phyloP scores from a whole-genome alignment of 495 filamentous ascomycete species.

The Xanthoparmelia taractica region DNA sequence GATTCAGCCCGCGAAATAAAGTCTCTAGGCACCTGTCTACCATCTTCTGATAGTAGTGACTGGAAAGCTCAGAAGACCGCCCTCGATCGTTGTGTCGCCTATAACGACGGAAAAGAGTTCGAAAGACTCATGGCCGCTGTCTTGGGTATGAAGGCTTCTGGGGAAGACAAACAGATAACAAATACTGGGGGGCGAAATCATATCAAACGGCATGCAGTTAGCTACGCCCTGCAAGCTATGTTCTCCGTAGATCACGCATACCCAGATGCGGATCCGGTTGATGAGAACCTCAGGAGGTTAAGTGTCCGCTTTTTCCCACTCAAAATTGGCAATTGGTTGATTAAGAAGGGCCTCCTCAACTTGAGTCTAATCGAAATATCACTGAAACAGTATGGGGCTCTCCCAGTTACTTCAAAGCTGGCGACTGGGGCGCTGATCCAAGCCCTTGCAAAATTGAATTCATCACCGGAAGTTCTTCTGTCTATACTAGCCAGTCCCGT shows the following conservation, averaged over 20 bases:
- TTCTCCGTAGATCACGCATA: conserved; percentile 37
- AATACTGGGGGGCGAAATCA: conserved; percentile 11
- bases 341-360: conserved; percentile 54
- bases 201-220: conserved; percentile 38
- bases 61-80: conserved; percentile 17
- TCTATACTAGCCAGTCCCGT: conserved; percentile 42
- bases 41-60: neutral
- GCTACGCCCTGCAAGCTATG: conserved; percentile 49
- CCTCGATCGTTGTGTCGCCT: conserved; percentile 40
- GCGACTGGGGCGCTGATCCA: conserved; percentile 52
- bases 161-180: neutral
- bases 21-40: conserved; percentile 2
- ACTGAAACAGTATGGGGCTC: conserved; percentile 42
- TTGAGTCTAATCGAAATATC: conserved; percentile 53
- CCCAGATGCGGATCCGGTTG: conserved; percentile 16
- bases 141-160: neutral
- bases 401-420: conserved; percentile 30
- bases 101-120: conserved; percentile 42
- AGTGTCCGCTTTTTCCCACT: conserved; percentile 40
- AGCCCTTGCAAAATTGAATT: conserved; percentile 52
- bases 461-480: conserved; percentile 51
- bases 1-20: neutral
- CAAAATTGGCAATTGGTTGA: conserved; percentile 52
- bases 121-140: conserved; percentile 44
- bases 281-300: conserved; percentile 3